Evolutionary conservation across 345 rosid species (phyloP), one percentile per base, ranked within the genome.

Genomic region (Ceriops decandra): DNA sequence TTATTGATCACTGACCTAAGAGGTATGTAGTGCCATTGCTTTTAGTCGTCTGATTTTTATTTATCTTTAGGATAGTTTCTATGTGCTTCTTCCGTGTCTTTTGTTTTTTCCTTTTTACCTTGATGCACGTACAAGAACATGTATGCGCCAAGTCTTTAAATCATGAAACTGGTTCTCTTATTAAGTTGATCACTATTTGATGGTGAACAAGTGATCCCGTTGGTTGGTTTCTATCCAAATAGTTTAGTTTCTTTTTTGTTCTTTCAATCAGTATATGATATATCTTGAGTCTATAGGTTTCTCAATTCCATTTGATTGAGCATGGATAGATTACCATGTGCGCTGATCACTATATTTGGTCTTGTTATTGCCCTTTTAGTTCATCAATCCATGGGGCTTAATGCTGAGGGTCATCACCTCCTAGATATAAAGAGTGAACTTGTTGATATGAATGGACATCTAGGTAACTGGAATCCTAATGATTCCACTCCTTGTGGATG

Each of bases 401-500:
- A 83, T 71, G 51, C 65, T 66, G 98, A 93, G 79, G 96, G 92
- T 63, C 91, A 84, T 60, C 62, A 51, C 74, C 93, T 93, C 58
- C 72, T 90, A 8, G 87, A 83, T 19, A 80, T 93, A 52, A 90
- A 87, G 80, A 74, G 72, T 68, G 72, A 71, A 52, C 64, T 93
- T 52, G 74, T 78, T 67, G 97, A 85, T 81, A 63, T 72, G 1
- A 61, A 68, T 72, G 70, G 81, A 32, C 63, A 71, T 77, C 67
- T 93, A 64, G 69, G 60, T 59, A 79, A 79, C 70, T 93, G 98
- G 98, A 77, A 87, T 57, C 76, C 84, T 28, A 76, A 69, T 76
- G 91, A 86, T 85, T 63, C 88, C 65, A 83, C 78, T 26, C 97
- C 98, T 62, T 93, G 98, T 82, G 72, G 79, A 62, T 93, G 98